Conservation (phyloP, 2,329 filamentous ascomycete genomes). For the Fusarium xyrophilum region DNA sequence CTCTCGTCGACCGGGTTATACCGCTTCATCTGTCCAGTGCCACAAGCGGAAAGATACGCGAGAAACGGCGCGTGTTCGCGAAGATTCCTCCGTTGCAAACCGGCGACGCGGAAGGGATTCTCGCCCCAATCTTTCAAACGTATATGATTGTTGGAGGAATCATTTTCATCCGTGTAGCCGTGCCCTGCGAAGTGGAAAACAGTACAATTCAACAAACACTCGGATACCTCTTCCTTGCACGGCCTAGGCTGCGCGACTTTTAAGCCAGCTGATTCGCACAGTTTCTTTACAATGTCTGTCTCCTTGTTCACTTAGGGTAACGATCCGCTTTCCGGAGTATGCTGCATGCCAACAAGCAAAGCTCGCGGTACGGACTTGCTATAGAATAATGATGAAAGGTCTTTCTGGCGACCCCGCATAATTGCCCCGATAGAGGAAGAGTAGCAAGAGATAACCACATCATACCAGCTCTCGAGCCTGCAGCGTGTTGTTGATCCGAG, state of each 20-base stretch:
- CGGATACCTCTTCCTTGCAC: fast-evolving
- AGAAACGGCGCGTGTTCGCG: fast-evolving
- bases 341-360: fast-evolving
- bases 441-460: neutral
- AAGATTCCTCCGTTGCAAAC: fast-evolving
- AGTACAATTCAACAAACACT: fast-evolving
- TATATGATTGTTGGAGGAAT: neutral
- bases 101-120: fast-evolving
- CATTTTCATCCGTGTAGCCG: fast-evolving
- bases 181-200: neutral
- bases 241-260: fast-evolving
- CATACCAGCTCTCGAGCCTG: neutral
- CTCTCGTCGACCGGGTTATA: neutral
- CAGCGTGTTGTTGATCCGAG: neutral
- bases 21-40: neutral
- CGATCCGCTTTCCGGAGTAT: neutral
- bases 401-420: fast-evolving
- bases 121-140: fast-evolving
- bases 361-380: fast-evolving
- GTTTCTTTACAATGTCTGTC: fast-evolving
- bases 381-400: neutral
- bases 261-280: fast-evolving
- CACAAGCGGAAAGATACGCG: neutral
- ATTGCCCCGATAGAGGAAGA: neutral
- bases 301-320: fast-evolving